Evolutionary conservation across 345 rosid genomes (phyloP), one percentile per base, ranked within the genome.

Genomic region (Syzygium aromaticum): DNA sequence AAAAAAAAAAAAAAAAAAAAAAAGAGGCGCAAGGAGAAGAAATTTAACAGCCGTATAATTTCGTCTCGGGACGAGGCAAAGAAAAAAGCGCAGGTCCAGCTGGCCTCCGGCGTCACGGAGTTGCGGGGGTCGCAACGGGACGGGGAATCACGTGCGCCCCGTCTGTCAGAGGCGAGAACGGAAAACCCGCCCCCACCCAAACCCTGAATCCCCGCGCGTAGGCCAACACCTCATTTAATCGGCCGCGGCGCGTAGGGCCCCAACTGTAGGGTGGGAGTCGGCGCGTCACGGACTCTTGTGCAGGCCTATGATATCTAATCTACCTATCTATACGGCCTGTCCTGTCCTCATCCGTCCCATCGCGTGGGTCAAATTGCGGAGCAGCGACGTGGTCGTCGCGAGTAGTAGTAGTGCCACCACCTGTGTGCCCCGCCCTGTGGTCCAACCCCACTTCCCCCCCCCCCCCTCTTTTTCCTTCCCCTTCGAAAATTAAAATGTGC

Each of bases 221-320:
- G 82, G 82, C 49, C 2, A 10, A 22, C 82, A 11, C 27, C 15
- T 40, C 80, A 73, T 19, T 19, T 9, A 10, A 73, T 73, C 38
- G 82, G 82, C 4, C 11, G 82, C 82, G 82, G 82, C 82, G 82
- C 82, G 82, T 73, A 38, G 80, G 17, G 19, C 30, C 33, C 33
- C 30, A 3, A 5, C 46, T 6, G 33, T 61, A n/a, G 73, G 67
- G 67, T 5, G 63, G 80, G 46, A 67, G 80, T 67, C 27, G 82
- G 82, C 82, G 82, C 82, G 82, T 73, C 82, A 38, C 82, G 82
- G 82, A 38, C 82, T 73, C 82, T 73, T 73, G 38, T 38, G 82
- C 82, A 73, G 82, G 49, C 82, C 82, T 73, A 73, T 3, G 1
- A 25, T 43, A 43, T 43, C 46, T 43, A 43, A 43, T 43, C 46